phyloP scores from a whole-genome alignment of 2,329 filamentous ascomycete species.

The Nigrospora oryzae region DNA sequence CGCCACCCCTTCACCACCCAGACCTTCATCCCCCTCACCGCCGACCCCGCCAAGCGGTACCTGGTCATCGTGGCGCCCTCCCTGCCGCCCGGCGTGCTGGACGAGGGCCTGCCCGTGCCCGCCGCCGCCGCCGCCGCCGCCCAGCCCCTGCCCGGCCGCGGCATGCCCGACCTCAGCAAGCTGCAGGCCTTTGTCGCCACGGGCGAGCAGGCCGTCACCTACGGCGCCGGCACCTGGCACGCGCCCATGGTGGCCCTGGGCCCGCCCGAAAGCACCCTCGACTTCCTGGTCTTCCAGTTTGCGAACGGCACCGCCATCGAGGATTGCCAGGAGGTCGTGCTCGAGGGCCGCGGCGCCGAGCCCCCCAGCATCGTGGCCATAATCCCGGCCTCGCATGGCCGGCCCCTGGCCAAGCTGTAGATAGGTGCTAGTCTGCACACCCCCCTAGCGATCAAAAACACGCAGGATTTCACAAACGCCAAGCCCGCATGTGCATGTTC shows the following conservation, averaged over 20 bases:
- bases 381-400: conserved; percentile 3
- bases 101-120: conserved; percentile 30
- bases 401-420: neutral
- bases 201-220: conserved; percentile 79
- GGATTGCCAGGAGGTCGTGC: conserved; percentile 74
- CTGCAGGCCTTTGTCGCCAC: conserved; percentile 72
- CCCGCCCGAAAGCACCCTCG: conserved; percentile 45
- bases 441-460: no score
- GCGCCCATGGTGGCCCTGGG: conserved; percentile 92
- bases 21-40: conserved; percentile 74
- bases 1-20: conserved; percentile 91
- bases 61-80: conserved; percentile 86
- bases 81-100: conserved; percentile 35
- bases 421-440: neutral
- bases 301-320: conserved; percentile 73
- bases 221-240: conserved; percentile 88
- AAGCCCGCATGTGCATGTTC: no score
- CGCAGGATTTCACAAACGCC: no score
- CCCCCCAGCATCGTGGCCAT: conserved; percentile 15
- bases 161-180: conserved; percentile 63
- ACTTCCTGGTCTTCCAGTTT: conserved; percentile 87
- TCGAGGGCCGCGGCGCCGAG: conserved; percentile 23
- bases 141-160: conserved; percentile 43
- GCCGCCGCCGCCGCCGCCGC: conserved; percentile 7
- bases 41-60: conserved; percentile 45